Evolutionary conservation across 306 rosid genomes (phyloP), one percentile per base, ranked within the genome.

Genomic region (Comarum palustre): DNA sequence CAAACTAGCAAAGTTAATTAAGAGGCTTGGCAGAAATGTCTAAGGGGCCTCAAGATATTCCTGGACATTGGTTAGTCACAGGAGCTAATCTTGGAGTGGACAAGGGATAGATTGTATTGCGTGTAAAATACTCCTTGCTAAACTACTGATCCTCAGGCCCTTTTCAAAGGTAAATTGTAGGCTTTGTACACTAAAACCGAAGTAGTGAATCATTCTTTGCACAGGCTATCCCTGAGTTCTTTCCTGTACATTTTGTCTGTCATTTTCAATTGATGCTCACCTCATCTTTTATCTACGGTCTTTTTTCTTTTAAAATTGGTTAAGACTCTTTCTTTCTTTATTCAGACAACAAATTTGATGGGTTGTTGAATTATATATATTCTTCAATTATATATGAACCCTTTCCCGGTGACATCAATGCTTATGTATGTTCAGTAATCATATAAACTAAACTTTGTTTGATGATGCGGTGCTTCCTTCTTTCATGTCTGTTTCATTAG

Each of bases 1-100:
- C 38, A 94, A 95, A 86, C 82, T 95, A 0, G 96, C 85, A 2
- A 95, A 92, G 76, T 86, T 95, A 59, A 90, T 92, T n/a, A n/a
- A n/a, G n/a, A 36, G 99, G 92, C 79, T 77, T 82, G 82, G 90
- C 97, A 39, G 99, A 95, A 79, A 95, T 95, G 97, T 91, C 89
- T 0, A 95, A 86, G 79, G 99, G 99, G 20, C 97, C 99, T 2
- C 97, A 90, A 85, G 97, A 95, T 86, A 86, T 82, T 82, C 97
- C 99, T 31, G 97, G 99, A 47, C 99, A 95, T 81, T 95, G 99
- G 99, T 81, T 95, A 79, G 97, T 95, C 73, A 92, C 99, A 7
- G 99, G 99, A 46, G 99, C 99, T 16, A 95, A 95, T 86, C 96
- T 95, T 70, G 99, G 97, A 72, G 96, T 95, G 4, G 99, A 95